Conservation (phyloP, 2,329 filamentous ascomycete genomes). For the Stemphylium lycopersici region DNA sequence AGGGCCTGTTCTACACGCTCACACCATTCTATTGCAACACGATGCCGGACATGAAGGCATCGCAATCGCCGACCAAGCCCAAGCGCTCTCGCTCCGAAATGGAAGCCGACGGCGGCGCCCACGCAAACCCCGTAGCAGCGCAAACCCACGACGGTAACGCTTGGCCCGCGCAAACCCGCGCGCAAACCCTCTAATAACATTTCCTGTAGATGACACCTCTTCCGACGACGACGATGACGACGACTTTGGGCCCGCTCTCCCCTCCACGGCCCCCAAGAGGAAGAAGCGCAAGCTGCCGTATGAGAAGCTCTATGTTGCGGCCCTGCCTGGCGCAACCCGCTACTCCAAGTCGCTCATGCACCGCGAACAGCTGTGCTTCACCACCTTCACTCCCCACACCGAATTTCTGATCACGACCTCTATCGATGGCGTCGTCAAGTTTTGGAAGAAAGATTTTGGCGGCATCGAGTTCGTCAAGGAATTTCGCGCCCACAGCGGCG, state of each 20-base stretch:
- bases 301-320: conserved; percentile 92
- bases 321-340: conserved; percentile 76
- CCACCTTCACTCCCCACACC: conserved; percentile 85
- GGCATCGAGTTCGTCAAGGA: conserved; percentile 98
- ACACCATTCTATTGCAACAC: neutral
- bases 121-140: conserved; percentile 12
- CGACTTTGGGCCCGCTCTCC: conserved; percentile 91
- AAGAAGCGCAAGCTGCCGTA: conserved; percentile 89
- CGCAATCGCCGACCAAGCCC: conserved; percentile 31
- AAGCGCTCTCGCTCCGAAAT: conserved; percentile 37
- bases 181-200: conserved; percentile 11
- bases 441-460: conserved; percentile 94
- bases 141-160: conserved; percentile 21
- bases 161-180: neutral
- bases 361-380: conserved; percentile 88
- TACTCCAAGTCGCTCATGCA: conserved; percentile 99
- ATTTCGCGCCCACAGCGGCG: conserved; percentile 86
- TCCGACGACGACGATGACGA: conserved; percentile 71
- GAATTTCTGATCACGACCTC: conserved; percentile 97
- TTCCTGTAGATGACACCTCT: conserved; percentile 44
- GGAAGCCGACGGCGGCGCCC: conserved; percentile 24
- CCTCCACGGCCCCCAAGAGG: conserved; percentile 80
- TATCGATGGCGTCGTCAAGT: conserved; percentile 94
- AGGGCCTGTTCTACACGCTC: neutral
- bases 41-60: conserved; percentile 13